phyloP scores from a whole-genome alignment of 108 stramenopile species.

The Conticribra guillardii region DNA sequence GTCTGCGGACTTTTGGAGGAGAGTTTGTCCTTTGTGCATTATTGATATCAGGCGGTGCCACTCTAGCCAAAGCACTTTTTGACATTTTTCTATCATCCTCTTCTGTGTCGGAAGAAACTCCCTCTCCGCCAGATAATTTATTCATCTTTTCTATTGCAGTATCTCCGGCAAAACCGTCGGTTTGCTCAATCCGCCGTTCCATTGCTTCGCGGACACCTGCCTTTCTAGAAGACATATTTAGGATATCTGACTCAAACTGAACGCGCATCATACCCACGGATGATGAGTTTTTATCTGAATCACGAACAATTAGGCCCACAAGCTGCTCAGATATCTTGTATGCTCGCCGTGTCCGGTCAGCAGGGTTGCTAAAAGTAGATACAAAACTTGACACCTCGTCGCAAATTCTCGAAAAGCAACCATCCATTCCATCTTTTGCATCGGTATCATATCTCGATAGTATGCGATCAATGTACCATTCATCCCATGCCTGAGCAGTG shows the following conservation, averaged over 20 bases:
- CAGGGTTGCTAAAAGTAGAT: conserved; percentile 51
- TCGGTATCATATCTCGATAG: conserved; percentile 47
- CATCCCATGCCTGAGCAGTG: conserved; percentile 63
- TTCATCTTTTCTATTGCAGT: conserved; percentile 15
- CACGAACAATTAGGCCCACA: conserved; percentile 35
- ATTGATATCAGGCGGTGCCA: not conserved
- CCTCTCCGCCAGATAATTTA: conserved; percentile 20
- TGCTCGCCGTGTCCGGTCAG: conserved; percentile 61
- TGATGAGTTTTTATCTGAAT: conserved; percentile 17
- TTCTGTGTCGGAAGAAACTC: not conserved
- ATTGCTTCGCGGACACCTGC: conserved; percentile 52
- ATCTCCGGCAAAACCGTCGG: conserved; percentile 33
- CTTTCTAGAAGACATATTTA: conserved; percentile 58
- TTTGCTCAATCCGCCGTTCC: conserved; percentile 35
- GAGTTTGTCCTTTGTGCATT: conserved; percentile 4
- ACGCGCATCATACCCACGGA: conserved; percentile 42
- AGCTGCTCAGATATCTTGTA: conserved; percentile 53
- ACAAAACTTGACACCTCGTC: conserved; percentile 71
- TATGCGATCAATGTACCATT: conserved; percentile 70
- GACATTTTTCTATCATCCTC: conserved; percentile 33
- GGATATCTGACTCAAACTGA: conserved; percentile 66
- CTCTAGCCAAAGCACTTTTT: conserved; percentile 24
- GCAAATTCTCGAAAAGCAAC: conserved; percentile 56
- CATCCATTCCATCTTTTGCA: conserved; percentile 23
- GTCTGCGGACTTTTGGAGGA: conserved; percentile 1